A percentile compares a stretch with the other conserved stretches of the same genome.
These are phyloP conservation scores for Elongisporangium senticosum DNA, from an alignment of 352 stramenopile genomes.

Conservation along the genomic window DNA sequence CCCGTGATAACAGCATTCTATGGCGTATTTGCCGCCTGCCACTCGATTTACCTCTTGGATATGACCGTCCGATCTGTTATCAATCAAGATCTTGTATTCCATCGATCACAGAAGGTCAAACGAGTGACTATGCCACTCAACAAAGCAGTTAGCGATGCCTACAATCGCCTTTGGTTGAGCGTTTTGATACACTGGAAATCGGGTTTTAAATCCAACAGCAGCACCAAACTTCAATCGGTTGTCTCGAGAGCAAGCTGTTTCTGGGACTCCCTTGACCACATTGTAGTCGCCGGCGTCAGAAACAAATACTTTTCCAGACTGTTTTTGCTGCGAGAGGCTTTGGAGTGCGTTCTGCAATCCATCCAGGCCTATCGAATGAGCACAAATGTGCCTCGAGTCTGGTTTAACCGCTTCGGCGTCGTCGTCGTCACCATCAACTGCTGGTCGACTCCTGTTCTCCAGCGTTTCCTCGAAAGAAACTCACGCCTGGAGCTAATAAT, in stretches of 20 bases:
- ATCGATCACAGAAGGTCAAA: not conserved
- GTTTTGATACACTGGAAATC: not conserved
- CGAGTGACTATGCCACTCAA: too few relatives aligned
- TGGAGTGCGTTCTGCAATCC: slow-evolving; percentile 22
- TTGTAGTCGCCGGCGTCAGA: not conserved
- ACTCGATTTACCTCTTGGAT: not conserved
- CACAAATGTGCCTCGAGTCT: slow-evolving; percentile 16
- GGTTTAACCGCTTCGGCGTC: slow-evolving; percentile 31
- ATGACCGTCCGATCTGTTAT: not conserved
- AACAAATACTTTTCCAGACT: not conserved
- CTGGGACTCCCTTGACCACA: not conserved
- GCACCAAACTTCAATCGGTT: not conserved
- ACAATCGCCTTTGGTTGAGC: too few relatives aligned
- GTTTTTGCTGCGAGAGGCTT: not conserved
- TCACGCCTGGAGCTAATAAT: slow-evolving; percentile 15
- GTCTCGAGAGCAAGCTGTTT: not conserved
- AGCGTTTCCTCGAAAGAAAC: slow-evolving; percentile 17
- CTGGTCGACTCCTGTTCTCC: slow-evolving; percentile 23
- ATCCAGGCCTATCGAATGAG: slow-evolving; percentile 27
- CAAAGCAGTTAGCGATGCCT: too few relatives aligned
- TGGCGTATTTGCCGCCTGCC: not conserved
- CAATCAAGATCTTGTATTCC: not conserved
- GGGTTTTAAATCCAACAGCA: not conserved
- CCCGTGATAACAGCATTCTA: not conserved
- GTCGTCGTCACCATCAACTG: slow-evolving; percentile 23